Conservation (phyloP, 1,284 basidiomycete genomes). For the Cutaneotrichosporon sp. region DNA sequence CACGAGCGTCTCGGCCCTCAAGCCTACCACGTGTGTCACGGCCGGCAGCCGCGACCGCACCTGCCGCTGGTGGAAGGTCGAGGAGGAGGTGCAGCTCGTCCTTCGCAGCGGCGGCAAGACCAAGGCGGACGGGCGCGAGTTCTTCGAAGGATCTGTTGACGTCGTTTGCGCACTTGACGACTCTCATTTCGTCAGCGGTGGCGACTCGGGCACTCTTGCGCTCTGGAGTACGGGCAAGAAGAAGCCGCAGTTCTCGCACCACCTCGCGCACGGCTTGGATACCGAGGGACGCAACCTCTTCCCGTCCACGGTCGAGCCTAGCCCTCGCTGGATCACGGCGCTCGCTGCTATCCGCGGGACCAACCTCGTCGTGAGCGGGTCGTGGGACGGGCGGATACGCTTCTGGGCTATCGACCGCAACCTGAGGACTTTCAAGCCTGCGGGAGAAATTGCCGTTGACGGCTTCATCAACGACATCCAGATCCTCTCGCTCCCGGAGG, state of each 20-base stretch:
- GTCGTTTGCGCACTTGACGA: slow-evolving; percentile 94
- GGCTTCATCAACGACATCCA: slow-evolving; percentile 79
- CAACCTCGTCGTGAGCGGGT: slow-evolving; percentile 88
- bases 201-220: slow-evolving; percentile 89
- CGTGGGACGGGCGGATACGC: slow-evolving; percentile 84
- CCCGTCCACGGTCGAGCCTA: slow-evolving; percentile 66
- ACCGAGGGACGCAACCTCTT: slow-evolving; percentile 48
- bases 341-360: slow-evolving; percentile 80
- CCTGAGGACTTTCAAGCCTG: slow-evolving; percentile 69
- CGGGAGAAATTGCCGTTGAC: slow-evolving; percentile 59
- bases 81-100: slow-evolving; percentile 92
- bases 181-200: slow-evolving; percentile 85
- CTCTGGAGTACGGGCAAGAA: slow-evolving; percentile 94
- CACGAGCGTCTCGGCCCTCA: slow-evolving; percentile 72
- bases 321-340: slow-evolving; percentile 87
- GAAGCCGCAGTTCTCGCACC: slow-evolving; percentile 84
- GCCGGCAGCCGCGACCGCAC: slow-evolving; percentile 90
- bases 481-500: slow-evolving; percentile 35
- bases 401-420: slow-evolving; percentile 83
- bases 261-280: slow-evolving; percentile 74
- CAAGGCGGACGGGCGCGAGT: slow-evolving; percentile 37
- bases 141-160: slow-evolving; percentile 85
- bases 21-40: slow-evolving; percentile 79
- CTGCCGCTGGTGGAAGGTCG: slow-evolving; percentile 92
- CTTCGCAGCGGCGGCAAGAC: slow-evolving; percentile 86